Conservation (phyloP, 192 early-diverging fungal species). For the Funneliformis geosporum region DNA sequence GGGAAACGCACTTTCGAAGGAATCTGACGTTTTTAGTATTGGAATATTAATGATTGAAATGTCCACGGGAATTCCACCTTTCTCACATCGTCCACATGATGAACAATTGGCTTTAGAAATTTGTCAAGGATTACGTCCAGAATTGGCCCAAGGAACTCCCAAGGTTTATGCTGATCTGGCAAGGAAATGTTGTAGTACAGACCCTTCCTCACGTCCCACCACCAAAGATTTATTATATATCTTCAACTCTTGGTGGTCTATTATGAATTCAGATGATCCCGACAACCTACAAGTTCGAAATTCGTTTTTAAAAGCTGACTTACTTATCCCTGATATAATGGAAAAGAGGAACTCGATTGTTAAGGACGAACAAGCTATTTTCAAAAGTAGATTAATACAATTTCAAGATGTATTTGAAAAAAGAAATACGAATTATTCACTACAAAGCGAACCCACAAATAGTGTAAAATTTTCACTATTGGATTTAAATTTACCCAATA, state of each 20-base stretch:
- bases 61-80: conserved; percentile 3
- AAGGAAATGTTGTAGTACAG: neutral
- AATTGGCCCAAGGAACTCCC: neutral
- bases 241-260: neutral
- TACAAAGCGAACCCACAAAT: neutral
- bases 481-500: neutral
- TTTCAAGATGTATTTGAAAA: neutral
- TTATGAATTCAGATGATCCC: neutral
- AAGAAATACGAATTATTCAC: neutral
- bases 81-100: conserved; percentile 12
- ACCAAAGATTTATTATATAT: conserved; percentile 5
- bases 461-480: neutral
- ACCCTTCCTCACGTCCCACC: conserved; percentile 8
- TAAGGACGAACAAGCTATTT: neutral
- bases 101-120: conserved; percentile 11
- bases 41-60: conserved; percentile 26
- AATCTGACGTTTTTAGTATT: conserved; percentile 15
- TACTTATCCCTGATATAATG: neutral
- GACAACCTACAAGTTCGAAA: neutral
- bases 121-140: conserved; percentile 11
- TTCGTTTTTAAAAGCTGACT: conserved; percentile 4
- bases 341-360: neutral
- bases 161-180: neutral
- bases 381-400: neutral
- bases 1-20: neutral